Evolutionary conservation across 352 stramenopile genomes (phyloP), one percentile per base, ranked within the genome.

Genomic region (Globisporangium okanoganense): DNA sequence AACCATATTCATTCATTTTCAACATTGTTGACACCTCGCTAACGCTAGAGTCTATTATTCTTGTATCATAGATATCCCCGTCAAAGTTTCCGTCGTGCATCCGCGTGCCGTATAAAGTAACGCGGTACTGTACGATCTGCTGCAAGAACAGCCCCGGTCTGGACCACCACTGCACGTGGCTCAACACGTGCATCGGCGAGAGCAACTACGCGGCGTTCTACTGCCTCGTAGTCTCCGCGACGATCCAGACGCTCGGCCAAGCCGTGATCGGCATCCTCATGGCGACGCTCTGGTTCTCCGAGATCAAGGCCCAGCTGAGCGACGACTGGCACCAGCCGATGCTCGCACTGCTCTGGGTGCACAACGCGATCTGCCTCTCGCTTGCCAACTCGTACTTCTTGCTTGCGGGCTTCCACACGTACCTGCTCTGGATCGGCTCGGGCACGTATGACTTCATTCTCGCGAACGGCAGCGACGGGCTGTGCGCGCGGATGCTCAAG

Each of bases 361-460:
- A 95, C 67, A 95, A 93, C 58, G 70, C 64, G 38, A 65, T 78
- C 41, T 84, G 72, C 33, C 55, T 91, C 20, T 76, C 77, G 13
- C 61, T 93, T 6, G 66, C 71, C 0, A 88, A 79, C 61, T 88
- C 83, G 22, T 94, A 92, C 53, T 64, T 86, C 13, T 64, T 90
- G 27, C 73, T 94, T 14, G 76, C 83, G 16, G 71, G 75, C 10
- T 94, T 94, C 59, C 83, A 94, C 70, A 88, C 79, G 16, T 94
- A 92, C 52, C 60, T 94, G 36, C 62, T 95, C 20, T 76, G 62
- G 40, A 69, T 90, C 35, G 67, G 83, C 38, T 85, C 82, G 51
- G 83, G 83, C 2, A 95, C 85, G 3, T 94, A 93, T 71, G 85
- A 94, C 56, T 95, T 92, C 61, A 91, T 95, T 49, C 67, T 93